phyloP scores from a whole-genome alignment of 2,329 filamentous ascomycete genomes.

The Fusarium oxysporum region DNA sequence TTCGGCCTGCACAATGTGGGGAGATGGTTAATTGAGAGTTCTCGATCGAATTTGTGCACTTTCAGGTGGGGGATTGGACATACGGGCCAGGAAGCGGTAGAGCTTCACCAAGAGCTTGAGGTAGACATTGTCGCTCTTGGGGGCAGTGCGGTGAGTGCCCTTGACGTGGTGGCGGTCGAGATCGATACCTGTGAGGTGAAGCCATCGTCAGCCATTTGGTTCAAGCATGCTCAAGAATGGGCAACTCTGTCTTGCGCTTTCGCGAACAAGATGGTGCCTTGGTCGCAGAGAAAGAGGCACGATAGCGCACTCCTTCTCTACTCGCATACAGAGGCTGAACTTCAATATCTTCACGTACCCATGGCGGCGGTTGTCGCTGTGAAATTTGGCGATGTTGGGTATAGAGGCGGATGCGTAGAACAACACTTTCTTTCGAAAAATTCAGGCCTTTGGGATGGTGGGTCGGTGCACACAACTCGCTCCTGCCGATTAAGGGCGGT shows the following conservation, averaged over 20 bases:
- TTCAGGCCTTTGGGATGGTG: constrained; percentile 44
- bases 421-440: constrained; percentile 44
- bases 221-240: constrained; percentile 70
- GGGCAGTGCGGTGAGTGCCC: constrained; percentile 86
- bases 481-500: constrained; percentile 1
- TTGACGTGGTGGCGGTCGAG: constrained; percentile 76
- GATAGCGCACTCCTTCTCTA: constrained; percentile 50
- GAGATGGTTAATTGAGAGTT: constrained; percentile 17
- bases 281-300: constrained; percentile 42
- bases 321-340: constrained; percentile 63
- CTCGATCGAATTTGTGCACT: neutral
- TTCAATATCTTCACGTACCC: constrained; percentile 66
- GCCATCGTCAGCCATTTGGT: constrained; percentile 71
- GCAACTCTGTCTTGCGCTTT: constrained; percentile 47
- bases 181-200: constrained; percentile 73
- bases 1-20: constrained; percentile 75
- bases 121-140: constrained; percentile 99
- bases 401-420: constrained; percentile 45
- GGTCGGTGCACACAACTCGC: constrained; percentile 11
- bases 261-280: constrained; percentile 47
- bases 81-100: constrained; percentile 96
- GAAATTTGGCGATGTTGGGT: constrained; percentile 55
- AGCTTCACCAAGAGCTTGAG: constrained; percentile 98
- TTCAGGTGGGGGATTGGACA: constrained; percentile 57
- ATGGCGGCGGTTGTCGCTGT: constrained; percentile 64